phyloP scores from a whole-genome alignment of 768 basidiomycete species.

The Boletales sp. region DNA sequence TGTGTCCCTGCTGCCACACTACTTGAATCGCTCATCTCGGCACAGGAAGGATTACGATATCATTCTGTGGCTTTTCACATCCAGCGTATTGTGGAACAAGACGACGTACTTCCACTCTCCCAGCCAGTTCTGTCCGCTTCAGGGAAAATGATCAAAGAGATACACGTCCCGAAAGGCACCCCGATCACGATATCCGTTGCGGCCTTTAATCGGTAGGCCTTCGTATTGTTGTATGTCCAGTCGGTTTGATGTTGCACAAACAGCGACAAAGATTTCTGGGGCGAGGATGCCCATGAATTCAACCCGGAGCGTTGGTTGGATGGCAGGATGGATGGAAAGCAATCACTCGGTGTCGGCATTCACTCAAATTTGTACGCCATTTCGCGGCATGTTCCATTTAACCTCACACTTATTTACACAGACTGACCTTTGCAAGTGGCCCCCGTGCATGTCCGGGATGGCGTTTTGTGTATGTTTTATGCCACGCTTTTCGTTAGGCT shows the following conservation, averaged over 20 bases:
- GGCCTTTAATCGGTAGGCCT: constrained; percentile 51
- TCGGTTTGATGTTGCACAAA: no score
- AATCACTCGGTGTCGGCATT: constrained; percentile 9
- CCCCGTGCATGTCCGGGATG: neutral
- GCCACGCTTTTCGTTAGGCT: no score
- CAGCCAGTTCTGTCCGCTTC: constrained; percentile 43
- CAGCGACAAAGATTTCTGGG: constrained; percentile 22
- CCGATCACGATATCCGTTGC: constrained; percentile 48
- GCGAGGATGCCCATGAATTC: constrained; percentile 21
- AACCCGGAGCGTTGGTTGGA: constrained; percentile 10
- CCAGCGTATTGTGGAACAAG: constrained; percentile 45
- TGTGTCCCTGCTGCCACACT: neutral
- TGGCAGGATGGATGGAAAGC: neutral
- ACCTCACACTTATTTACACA: neutral
- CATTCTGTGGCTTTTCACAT: constrained; percentile 46
- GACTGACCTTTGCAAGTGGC: constrained; percentile 18
- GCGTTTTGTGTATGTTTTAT: no score
- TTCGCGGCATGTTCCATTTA: neutral
- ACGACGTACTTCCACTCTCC: constrained; percentile 58
- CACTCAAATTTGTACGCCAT: constrained; percentile 12
- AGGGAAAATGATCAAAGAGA: constrained; percentile 39
- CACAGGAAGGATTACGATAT: constrained; percentile 45
- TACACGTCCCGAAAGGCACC: constrained; percentile 49
- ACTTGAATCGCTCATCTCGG: neutral
- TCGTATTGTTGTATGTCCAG: neutral